Evolutionary conservation across 768 basidiomycete species (phyloP).

Genomic region (Tricholoma sp.): DNA sequence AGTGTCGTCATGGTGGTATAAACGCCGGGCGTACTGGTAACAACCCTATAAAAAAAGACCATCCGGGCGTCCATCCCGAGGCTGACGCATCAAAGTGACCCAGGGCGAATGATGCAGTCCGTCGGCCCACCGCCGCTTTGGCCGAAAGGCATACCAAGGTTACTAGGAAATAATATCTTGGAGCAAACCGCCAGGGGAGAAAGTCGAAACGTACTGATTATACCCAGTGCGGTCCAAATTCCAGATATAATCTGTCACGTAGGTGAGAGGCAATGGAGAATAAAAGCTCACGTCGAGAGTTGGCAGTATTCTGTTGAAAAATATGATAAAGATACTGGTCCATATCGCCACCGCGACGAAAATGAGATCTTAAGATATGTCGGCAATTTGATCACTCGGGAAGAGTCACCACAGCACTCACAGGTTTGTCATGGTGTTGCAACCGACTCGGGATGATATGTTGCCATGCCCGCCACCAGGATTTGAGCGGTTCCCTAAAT

Average conservation of each 20-base stretch:
- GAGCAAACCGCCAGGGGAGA: not conserved
- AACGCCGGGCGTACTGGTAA: no score
- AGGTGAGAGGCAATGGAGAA: not conserved
- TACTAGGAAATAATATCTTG: not conserved
- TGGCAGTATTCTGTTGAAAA: slow-evolving; percentile 48
- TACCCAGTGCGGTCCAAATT: slow-evolving; percentile 57
- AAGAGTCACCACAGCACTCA: slow-evolving; percentile 15
- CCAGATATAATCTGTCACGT: slow-evolving; percentile 52
- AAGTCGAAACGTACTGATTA: slow-evolving; percentile 35
- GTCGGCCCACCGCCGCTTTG: no score
- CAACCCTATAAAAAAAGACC: no score
- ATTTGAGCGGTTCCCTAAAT: slow-evolving; percentile 52
- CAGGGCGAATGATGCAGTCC: no score
- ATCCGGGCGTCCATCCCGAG: no score
- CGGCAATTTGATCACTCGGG: not conserved
- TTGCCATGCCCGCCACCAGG: slow-evolving; percentile 51
- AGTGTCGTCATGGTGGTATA: no score
- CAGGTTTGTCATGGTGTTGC: slow-evolving; percentile 59
- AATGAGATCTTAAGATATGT: slow-evolving; percentile 36
- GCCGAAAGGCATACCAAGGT: not conserved
- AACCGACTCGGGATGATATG: slow-evolving; percentile 55
- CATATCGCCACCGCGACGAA: slow-evolving; percentile 50
- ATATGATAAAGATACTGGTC: slow-evolving; percentile 48
- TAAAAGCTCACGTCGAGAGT: slow-evolving; percentile 39
- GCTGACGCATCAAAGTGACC: no score